A percentile compares a stretch with the other conserved stretches of the same genome.
Evolutionary conservation across 805 yeast genomes (phyloP).

Genomic region (Saturnispora kantuleensis): DNA sequence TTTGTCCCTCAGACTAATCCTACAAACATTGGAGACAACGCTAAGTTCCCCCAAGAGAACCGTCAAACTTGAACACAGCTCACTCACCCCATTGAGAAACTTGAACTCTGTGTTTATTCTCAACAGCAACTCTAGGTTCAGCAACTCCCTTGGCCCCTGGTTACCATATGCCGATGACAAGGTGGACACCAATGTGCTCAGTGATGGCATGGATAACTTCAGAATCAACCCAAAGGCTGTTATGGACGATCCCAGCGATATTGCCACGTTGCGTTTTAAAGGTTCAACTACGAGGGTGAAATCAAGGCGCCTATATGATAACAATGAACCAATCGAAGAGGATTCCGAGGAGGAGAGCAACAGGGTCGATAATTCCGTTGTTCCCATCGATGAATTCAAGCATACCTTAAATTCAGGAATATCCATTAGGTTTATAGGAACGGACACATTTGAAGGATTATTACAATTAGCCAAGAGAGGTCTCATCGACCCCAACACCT

Average conservation of each 20-base stretch:
- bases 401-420: slow-evolving; percentile 27
- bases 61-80: slow-evolving; percentile 29
- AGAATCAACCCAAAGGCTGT: slow-evolving; percentile 22
- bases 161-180: slow-evolving; percentile 57
- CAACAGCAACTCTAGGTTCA: slow-evolving; percentile 53
- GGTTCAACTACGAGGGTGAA: slow-evolving; percentile 40
- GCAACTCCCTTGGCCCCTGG: slow-evolving; percentile 64
- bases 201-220: slow-evolving; percentile 33
- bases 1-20: slow-evolving; percentile 39
- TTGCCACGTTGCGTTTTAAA: slow-evolving; percentile 52
- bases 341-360: slow-evolving; percentile 11
- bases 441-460: slow-evolving; percentile 69
- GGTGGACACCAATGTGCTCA: slow-evolving; percentile 58
- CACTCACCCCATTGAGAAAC: slow-evolving; percentile 33
- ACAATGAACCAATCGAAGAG: background rate
- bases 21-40: slow-evolving; percentile 48
- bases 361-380: slow-evolving; percentile 30
- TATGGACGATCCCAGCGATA: slow-evolving; percentile 15
- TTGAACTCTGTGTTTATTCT: slow-evolving; percentile 47
- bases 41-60: slow-evolving; percentile 22
- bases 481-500: slow-evolving; percentile 38
- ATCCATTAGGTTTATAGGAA: slow-evolving; percentile 41
- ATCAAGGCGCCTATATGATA: slow-evolving; percentile 13
- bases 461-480: slow-evolving; percentile 51
- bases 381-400: slow-evolving; percentile 47